Base-by-base conservation (phyloP, 139 green algal species). In the Axilococcus clingmanii region DNA sequence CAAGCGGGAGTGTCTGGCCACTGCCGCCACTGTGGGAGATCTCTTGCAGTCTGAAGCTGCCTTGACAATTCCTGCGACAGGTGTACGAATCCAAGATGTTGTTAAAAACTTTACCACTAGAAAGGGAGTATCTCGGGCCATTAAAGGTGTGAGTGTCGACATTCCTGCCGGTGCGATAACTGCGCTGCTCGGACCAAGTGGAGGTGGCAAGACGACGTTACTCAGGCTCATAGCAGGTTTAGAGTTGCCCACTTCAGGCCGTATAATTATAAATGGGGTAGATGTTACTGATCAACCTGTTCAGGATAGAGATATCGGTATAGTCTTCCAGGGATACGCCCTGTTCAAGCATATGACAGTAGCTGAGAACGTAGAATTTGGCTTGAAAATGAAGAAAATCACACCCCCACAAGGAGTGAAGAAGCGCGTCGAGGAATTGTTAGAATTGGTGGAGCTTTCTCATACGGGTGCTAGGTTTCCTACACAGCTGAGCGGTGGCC, bases 321-420 rank as follows among this genome's bases (percentile, higher is more conserved):
- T 95, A 36, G 75, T 93, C 34, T 95, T 94, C 66, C 82, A 92
- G 59, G 81, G 57, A 52, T 95, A 94, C 52, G 86, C 86, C 14
- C 71, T 95, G n/a, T 95, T 94, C 75, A 82, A 76, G 40, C 85
- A 95, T 69, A 91, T 89, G 78, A 93, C 69, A 1, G 75, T 93
- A n/a, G 72, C 68, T 7, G 70, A 94, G 7, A 95, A 95, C 72
- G 81, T 95, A 62, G 66, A 68, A 28, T 95, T 93, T 68, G 86
- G 86, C 5, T 70, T 83, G n/a, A 66, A 78, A 48, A 80, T 91
- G 16, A 69, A 74, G 4, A 77, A 77, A 30, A 53, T 88, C 31
- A n/a, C n/a, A n/a, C n/a, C n/a, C n/a, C 44, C 67, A 9, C 63
- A 87, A 4, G 78, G 90, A 64, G 35, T 78, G n/a, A 59, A 84